Conservation (phyloP, 176 grass and related monocot species). For the Alopecurus myosuroides region DNA sequence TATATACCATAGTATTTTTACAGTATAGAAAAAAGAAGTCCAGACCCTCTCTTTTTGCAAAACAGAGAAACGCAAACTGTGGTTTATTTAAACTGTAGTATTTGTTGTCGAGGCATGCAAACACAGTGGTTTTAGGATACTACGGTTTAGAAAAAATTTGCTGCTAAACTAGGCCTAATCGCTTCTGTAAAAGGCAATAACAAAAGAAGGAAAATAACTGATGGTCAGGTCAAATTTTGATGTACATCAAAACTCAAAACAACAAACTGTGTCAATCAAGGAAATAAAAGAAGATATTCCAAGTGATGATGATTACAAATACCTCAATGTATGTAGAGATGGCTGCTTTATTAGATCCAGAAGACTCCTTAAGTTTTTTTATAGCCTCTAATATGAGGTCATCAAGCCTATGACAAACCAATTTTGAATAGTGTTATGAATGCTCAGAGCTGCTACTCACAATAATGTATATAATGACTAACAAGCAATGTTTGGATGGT, state of each 20-base stretch:
- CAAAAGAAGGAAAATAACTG: conserved; percentile 11
- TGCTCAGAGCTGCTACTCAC: not conserved
- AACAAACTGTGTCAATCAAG: not conserved
- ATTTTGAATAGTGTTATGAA: conserved; percentile 5
- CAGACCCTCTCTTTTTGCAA: too few relatives aligned
- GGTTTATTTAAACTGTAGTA: too few relatives aligned
- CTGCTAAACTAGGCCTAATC: not conserved
- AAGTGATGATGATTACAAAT: not conserved
- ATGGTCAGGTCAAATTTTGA: not conserved
- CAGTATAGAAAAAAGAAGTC: too few relatives aligned
- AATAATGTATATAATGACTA: conserved; percentile 20
- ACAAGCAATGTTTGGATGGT: not conserved
- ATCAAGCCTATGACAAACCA: conserved; percentile 53
- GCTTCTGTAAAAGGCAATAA: not conserved
- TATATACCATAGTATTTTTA: too few relatives aligned
- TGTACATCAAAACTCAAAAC: not conserved
- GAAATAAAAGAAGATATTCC: conserved; percentile 3
- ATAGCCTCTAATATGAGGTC: conserved; percentile 88
- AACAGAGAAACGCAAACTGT: too few relatives aligned
- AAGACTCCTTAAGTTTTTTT: conserved; percentile 53
- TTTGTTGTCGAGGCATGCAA: too few relatives aligned
- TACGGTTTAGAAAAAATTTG: too few relatives aligned
- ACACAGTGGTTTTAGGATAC: too few relatives aligned
- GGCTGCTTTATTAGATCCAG: conserved; percentile 65
- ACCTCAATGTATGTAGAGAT: conserved; percentile 88